Percentiles rank a stretch among this genome's conserved stretches.
phyloP scores from a whole-genome alignment of 176 grass and related monocot genomes.

The Lolium perenne region DNA sequence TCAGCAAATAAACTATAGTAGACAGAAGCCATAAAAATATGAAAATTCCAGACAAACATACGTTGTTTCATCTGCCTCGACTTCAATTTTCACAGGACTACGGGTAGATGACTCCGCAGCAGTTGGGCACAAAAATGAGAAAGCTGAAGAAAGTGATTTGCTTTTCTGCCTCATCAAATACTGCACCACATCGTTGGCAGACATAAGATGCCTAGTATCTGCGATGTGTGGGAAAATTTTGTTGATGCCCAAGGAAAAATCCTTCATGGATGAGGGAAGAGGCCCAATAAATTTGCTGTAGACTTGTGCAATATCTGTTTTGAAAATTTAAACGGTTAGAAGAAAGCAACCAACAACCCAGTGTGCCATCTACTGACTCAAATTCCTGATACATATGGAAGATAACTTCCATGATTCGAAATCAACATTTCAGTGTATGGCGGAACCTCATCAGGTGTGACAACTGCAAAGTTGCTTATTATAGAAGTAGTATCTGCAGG shows the following conservation, averaged over 20 bases:
- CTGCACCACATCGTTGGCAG: slow-evolving; percentile 55
- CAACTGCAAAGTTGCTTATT: slow-evolving; percentile 19
- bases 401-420: slow-evolving; percentile 5
- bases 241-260: slow-evolving; percentile 72
- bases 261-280: slow-evolving; percentile 77
- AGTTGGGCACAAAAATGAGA: slow-evolving; percentile 73
- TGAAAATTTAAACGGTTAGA: slow-evolving; percentile 42
- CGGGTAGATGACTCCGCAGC: slow-evolving; percentile 36
- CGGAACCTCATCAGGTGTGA: slow-evolving; percentile 3
- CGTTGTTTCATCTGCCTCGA: slow-evolving; percentile 71
- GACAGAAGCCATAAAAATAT: slow-evolving; percentile 13
- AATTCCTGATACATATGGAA: not conserved
- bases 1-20: slow-evolving; percentile 31
- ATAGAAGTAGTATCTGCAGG: not conserved
- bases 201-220: slow-evolving; percentile 91
- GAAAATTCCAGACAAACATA: slow-evolving; percentile 45
- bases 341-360: slow-evolving; percentile 33
- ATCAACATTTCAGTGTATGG: not conserved
- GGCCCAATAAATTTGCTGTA: slow-evolving; percentile 89
- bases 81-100: slow-evolving; percentile 65
- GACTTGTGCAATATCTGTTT: slow-evolving; percentile 87
- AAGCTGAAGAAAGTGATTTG: slow-evolving; percentile 92
- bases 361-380: not conserved
- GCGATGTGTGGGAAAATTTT: slow-evolving; percentile 70
- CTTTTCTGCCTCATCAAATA: slow-evolving; percentile 75